Conservation (phyloP, 306 rosid genomes). For the Acacia acuminata region DNA sequence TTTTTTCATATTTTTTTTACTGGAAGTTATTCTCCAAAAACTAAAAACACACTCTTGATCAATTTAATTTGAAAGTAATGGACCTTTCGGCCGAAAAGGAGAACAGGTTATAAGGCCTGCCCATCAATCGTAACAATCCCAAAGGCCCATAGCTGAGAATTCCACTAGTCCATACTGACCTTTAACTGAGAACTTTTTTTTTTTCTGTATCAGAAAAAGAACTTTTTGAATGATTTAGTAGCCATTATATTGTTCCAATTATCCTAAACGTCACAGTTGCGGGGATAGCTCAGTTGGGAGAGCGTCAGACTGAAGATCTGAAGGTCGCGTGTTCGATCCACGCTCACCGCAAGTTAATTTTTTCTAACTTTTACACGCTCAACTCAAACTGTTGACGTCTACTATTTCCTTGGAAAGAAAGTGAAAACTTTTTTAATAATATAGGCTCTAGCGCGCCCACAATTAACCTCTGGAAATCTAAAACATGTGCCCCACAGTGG, state of each 20-base stretch:
- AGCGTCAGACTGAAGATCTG: slow-evolving; percentile 86
- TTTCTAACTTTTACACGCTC: slow-evolving; percentile 38
- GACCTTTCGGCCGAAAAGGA: neutral
- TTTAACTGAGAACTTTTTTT: too few species aligned
- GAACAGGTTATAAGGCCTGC: neutral
- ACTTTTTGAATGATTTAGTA: too few species aligned
- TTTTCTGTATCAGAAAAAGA: too few species aligned
- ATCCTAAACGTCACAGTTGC: neutral
- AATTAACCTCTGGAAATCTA: neutral
- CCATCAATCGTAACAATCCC: too few species aligned
- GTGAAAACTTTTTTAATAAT: neutral
- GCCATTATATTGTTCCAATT: fast-evolving
- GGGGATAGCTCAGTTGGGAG: slow-evolving; percentile 94
- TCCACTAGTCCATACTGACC: neutral
- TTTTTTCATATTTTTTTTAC: too few species aligned
- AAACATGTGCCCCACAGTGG: neutral
- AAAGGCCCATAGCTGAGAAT: neutral
- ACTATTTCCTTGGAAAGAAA: neutral
- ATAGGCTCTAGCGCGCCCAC: neutral
- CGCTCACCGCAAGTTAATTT: slow-evolving; percentile 53
- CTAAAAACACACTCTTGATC: too few species aligned
- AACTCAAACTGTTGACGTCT: slow-evolving; percentile 36
- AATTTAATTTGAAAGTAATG: neutral
- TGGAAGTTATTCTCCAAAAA: too few species aligned
- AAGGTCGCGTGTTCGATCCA: slow-evolving; percentile 81